Evolutionary conservation across 169 alveolate genomes (phyloP).

Genomic region (Blepharisma undulans): DNA sequence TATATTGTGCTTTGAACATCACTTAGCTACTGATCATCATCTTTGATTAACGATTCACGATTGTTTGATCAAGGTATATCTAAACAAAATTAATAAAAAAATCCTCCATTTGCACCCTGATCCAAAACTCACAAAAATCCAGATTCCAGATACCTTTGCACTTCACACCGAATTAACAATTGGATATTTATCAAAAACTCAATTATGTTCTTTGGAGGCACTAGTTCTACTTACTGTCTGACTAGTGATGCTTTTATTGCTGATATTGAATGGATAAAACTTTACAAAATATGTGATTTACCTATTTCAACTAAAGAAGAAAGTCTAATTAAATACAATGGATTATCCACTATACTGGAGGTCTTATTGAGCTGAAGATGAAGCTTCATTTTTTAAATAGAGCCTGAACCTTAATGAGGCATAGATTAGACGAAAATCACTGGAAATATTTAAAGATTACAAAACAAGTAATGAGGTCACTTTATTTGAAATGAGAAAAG

Average conservation of each 20-base stretch:
- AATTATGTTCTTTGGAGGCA: not conserved
- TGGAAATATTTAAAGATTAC: not conserved
- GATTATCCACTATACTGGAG: not conserved
- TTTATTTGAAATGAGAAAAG: not conserved
- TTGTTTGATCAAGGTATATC: no score
- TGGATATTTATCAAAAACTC: not conserved
- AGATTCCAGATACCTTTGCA: not conserved
- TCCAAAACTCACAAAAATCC: not conserved
- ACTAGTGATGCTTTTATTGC: not conserved
- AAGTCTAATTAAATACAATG: not conserved
- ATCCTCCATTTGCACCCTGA: not conserved
- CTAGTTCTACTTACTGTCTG: not conserved
- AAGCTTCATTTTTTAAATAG: not conserved
- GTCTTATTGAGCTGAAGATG: not conserved
- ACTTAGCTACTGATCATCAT: no score
- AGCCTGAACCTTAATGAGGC: slow-evolving; percentile 15
- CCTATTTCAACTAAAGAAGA: slow-evolving; percentile 16
- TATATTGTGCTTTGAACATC: no score
- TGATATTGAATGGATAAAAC: not conserved
- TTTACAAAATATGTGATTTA: not conserved
- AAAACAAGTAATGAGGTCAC: not conserved
- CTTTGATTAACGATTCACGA: no score
- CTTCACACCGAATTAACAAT: not conserved
- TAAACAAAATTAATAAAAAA: not conserved
- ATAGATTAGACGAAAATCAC: not conserved